A percentile compares a stretch with the other conserved stretches of the same genome.
These are phyloP conservation scores for Diacronema lutheri DNA, from an alignment of 78 protist species.

Conservation along the genomic window DNA sequence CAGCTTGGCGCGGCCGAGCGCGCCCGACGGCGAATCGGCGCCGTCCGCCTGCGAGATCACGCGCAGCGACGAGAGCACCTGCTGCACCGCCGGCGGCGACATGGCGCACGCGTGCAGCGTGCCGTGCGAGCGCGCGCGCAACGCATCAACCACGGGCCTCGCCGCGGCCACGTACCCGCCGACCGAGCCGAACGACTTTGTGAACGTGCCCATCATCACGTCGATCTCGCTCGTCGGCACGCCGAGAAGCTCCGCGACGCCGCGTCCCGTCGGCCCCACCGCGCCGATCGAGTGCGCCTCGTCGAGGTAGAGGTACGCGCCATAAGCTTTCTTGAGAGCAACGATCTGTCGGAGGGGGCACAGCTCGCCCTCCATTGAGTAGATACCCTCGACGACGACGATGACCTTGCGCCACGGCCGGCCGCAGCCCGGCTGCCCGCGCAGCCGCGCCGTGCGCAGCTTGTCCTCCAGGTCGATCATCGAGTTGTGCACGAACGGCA, in stretches of 20 bases:
- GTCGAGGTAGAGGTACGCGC: conserved; percentile 90
- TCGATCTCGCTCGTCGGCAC: conserved; percentile 86
- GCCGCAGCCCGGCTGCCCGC: conserved; percentile 90
- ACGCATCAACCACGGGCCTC: neutral
- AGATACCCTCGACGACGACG: conserved; percentile 92
- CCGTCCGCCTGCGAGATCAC: conserved; percentile 53
- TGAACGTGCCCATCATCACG: conserved; percentile 99
- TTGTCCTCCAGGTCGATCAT: neutral
- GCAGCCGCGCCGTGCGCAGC: conserved; percentile 62
- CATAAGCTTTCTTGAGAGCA: conserved; percentile 87
- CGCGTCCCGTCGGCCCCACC: conserved; percentile 95
- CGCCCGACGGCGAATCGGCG: neutral
- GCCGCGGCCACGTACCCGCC: conserved; percentile 25
- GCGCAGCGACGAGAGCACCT: conserved; percentile 38
- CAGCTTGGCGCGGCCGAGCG: conserved; percentile 7
- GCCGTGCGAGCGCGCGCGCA: conserved; percentile 34
- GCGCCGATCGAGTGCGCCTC: conserved; percentile 99
- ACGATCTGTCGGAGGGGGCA: conserved; percentile 72
- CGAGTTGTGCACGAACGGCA: conserved; percentile 91
- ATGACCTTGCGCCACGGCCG: conserved; percentile 89
- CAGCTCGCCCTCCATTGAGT: conserved; percentile 96
- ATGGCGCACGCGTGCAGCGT: conserved; percentile 73
- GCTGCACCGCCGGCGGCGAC: conserved; percentile 62
- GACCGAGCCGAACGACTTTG: conserved; percentile 86
- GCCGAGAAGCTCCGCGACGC: conserved; percentile 84